Percentiles rank a stretch among this genome's conserved stretches.
Conservation (phyloP, 805 yeast genomes). For the Kodamaea fukazawae region DNA sequence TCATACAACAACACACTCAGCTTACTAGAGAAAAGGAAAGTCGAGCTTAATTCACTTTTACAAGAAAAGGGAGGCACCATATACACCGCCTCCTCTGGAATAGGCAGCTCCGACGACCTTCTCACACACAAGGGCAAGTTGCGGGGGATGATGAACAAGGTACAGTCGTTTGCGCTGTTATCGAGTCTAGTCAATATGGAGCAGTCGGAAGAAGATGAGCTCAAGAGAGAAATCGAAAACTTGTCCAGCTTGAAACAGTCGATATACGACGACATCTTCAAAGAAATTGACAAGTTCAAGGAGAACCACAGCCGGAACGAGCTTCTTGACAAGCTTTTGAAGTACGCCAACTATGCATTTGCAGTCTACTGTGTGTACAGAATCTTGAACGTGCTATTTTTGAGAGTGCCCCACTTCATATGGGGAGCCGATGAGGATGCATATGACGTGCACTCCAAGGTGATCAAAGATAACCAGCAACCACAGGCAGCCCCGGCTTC, state of each 20-base stretch:
- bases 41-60: conserved; percentile 25
- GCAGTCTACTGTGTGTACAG: conserved; percentile 51
- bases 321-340: conserved; percentile 6
- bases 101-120: conserved; percentile 11
- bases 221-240: conserved; percentile 39
- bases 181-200: conserved; percentile 15
- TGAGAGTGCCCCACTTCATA: conserved; percentile 38
- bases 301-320: conserved; percentile 11
- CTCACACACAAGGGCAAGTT: conserved; percentile 11
- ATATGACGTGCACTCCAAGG: conserved; percentile 7
- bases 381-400: conserved; percentile 38
- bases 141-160: conserved; percentile 35
- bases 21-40: conserved; percentile 32
- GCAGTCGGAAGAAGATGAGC: conserved; percentile 29
- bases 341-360: conserved; percentile 27
- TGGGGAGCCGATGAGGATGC: conserved; percentile 6
- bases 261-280: conserved; percentile 31
- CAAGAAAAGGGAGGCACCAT: conserved; percentile 24
- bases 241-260: conserved; percentile 28
- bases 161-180: conserved; percentile 41
- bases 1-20: conserved; percentile 40
- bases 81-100: conserved; percentile 14
- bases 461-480: conserved; percentile 8
- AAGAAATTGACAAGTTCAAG: conserved; percentile 16
- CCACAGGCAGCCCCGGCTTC: conserved; percentile 13